Evolutionary conservation across 352 stramenopile genomes (phyloP), one percentile per base, ranked within the genome.

Genomic region (Elongisporangium anandrum): DNA sequence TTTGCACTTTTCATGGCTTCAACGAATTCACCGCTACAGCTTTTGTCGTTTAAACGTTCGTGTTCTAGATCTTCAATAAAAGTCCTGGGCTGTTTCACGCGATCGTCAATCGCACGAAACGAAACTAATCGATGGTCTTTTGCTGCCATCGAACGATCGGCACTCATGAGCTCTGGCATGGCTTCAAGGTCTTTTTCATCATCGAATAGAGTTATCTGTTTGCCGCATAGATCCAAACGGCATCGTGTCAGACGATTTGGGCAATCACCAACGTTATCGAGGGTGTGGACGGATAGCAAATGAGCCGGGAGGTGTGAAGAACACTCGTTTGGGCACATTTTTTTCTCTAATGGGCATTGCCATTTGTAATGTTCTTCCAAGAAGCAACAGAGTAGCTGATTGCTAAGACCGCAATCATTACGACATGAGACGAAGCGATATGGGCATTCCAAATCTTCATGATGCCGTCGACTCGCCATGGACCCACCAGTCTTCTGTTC

Each of bases 161-260:
- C 53, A 49, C 51, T 76, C 70, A 75, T 74, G 4, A 73, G 50
- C 21, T 1, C 26, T 39, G 38, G 15, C 15, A 47, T 20, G 12
- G 10, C 4, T 8, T 41, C 29, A 15, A 41, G 5, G 2, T 56
- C 38, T 23, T 47, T 22, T 3, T 60, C 38, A 6, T 53, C 64
- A 38, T 85, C 80, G 41, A 75, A 77, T 2, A 94, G 59, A 16
- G 60, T 57, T 29, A 94, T 71, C 15, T 63, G 74, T 55, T 88
- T 92, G 2, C 80, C 84, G 52, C 84, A 92, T 13, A 92, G 51
- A 68, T 89, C 83, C 4, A 87, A 53, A 0, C 71, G 73, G 34
- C 84, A 94, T 5, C 65, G 62, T 1, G 62, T 63, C n/a, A 62
- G 54, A 19, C 82, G 73, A 19, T 64, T 53, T 0, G 38, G 13